Conservation (phyloP, 2,329 filamentous ascomycete species). For the Helminthosporium solani region DNA sequence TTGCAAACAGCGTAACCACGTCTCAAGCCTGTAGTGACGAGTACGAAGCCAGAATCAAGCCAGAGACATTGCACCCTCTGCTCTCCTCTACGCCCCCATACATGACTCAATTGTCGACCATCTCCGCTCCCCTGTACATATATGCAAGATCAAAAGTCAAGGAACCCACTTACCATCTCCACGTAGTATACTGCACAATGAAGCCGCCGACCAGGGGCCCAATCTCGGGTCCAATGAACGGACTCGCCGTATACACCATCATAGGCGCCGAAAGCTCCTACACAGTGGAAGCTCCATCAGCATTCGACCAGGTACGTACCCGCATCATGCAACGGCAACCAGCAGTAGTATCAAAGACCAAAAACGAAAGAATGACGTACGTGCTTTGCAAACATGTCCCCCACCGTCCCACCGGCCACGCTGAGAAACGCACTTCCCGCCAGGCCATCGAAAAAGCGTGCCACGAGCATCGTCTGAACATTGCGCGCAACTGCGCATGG, state of each 20-base stretch:
- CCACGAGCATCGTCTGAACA: conserved; percentile 75
- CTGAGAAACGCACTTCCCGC: conserved; percentile 62
- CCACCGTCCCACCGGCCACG: conserved; percentile 82
- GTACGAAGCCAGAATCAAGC: not conserved
- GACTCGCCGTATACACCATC: conserved; percentile 65
- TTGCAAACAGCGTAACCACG: not conserved
- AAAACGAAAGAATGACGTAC: conserved; percentile 19
- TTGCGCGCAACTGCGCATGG: conserved; percentile 80
- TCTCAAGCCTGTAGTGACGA: conserved; percentile 2
- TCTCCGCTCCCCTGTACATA: not conserved
- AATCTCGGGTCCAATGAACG: conserved; percentile 58
- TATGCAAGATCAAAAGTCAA: conserved; percentile 7
- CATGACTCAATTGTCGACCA: not conserved
- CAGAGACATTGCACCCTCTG: not conserved
- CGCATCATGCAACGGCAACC: not conserved
- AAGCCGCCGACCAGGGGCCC: conserved; percentile 71
- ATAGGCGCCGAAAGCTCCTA: conserved; percentile 73
- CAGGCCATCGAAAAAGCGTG: conserved; percentile 75
- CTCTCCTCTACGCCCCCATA: not conserved
- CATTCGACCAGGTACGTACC: conserved; percentile 5
- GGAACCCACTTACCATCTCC: conserved; percentile 49
- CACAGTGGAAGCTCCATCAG: conserved; percentile 2
- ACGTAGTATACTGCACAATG: conserved; percentile 72
- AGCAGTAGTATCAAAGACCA: not conserved
- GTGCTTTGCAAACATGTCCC: conserved; percentile 56